Evolutionary conservation across 805 yeast species (phyloP), one percentile per base, ranked within the genome.

Genomic region (Tetrapisispora taiwanensis): DNA sequence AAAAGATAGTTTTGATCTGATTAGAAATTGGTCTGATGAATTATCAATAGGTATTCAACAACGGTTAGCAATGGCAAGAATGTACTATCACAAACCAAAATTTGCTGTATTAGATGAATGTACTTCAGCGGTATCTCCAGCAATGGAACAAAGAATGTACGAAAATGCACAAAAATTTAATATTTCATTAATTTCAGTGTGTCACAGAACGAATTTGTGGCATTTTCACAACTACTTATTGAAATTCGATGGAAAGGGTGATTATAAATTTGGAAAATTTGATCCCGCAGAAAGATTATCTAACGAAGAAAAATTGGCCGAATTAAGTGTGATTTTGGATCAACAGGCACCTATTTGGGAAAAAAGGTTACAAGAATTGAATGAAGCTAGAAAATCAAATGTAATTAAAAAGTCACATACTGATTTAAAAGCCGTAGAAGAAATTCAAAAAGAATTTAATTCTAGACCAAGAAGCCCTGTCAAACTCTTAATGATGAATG

Each of bases 61-160:
- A 62, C 71, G 95, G 53, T 71, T 89, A 50, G 96, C 96, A 13
- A 81, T 90, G 84, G 95, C 95, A 2, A 74, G 97, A 55, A 71
- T 89, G 63, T 89, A 84, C 59, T 89, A 88, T 59, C 96, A 89
- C 63, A 74, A 75, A 55, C 97, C 97, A 1, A 83, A 79, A 62
- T 89, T 88, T 71, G 97, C 97, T 0, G 95, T 89, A 22, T 69
- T 89, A 51, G 97, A 89, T 66, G 97, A 89, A 68, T 89, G 96
- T 63, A 89, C 97, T 0, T 86, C 95, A 3, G 90, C 95, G 1
- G 95, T 89, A 2, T 81, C 96, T 0, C 85, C 92, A 10, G 84
- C 83, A 48, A 81, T 88, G 78, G 97, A 89, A 60, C 86, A 83
- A 49, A 78, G 81, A 54, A 88, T 90, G 85, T 89, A 89, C 57